Evolutionary conservation across 1,284 basidiomycete species (phyloP).

Genomic region (Crocinoboletus sp.): DNA sequence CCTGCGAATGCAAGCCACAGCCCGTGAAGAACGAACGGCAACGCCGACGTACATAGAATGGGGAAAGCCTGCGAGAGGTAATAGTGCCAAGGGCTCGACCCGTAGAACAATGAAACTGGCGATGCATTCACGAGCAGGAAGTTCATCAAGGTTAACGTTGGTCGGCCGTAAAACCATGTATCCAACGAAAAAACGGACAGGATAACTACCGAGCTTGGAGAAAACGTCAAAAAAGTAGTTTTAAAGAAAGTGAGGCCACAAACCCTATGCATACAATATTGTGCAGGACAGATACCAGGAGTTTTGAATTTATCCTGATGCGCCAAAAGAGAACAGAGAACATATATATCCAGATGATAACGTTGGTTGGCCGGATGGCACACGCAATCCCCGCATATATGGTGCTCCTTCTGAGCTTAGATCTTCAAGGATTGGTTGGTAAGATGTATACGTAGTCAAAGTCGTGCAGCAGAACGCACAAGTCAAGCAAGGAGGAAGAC

Average conservation of each 20-base stretch:
- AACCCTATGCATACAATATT: slow-evolving; percentile 44
- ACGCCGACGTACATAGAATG: slow-evolving; percentile 66
- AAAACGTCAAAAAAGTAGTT: slow-evolving; percentile 10
- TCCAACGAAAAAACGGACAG: slow-evolving; percentile 53
- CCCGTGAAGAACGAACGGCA: slow-evolving; percentile 71
- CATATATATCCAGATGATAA: slow-evolving; percentile 79
- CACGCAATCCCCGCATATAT: slow-evolving; percentile 72
- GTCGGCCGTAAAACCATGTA: slow-evolving; percentile 60
- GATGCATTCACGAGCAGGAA: slow-evolving; percentile 81
- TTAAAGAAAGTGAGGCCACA: slow-evolving; percentile 11
- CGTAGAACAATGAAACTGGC: slow-evolving; percentile 90
- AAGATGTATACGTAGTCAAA: slow-evolving; percentile 1
- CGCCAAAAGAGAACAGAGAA: slow-evolving; percentile 51
- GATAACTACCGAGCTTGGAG: slow-evolving; percentile 22
- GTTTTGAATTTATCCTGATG: slow-evolving; percentile 32
- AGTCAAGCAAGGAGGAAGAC: slow-evolving; percentile 17
- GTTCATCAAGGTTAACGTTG: slow-evolving; percentile 77
- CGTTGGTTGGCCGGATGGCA: slow-evolving; percentile 82
- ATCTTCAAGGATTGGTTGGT: slow-evolving; percentile 24
- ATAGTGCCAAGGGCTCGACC: slow-evolving; percentile 83
- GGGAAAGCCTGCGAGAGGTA: slow-evolving; percentile 88
- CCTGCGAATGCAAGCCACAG: slow-evolving; percentile 38
- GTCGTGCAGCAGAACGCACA: slow-evolving; percentile 13
- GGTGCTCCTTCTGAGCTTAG: slow-evolving; percentile 36
- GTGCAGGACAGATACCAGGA: slow-evolving; percentile 34